A percentile compares a stretch with the other conserved stretches of the same genome.
Conservation (phyloP, 257 asterid genomes). For the Parsonsia alboflavescens region DNA sequence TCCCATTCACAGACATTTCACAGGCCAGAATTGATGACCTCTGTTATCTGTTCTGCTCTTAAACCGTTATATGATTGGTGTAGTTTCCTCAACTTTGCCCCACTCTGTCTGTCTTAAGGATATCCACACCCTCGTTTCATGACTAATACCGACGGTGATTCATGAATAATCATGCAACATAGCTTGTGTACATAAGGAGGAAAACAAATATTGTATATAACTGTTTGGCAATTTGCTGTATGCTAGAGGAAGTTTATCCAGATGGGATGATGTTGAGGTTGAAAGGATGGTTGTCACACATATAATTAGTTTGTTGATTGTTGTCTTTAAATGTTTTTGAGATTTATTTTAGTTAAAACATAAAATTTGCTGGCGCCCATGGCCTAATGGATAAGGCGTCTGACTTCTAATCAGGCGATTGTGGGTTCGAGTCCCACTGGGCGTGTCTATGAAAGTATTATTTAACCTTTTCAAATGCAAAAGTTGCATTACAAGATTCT, state of each 20-base stretch:
- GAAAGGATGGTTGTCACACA: neutral
- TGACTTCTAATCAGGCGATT: constrained; percentile 99
- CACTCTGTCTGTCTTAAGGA: neutral
- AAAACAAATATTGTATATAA: neutral
- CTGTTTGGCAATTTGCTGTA: neutral
- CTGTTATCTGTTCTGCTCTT: constrained; percentile 67
- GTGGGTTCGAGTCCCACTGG: constrained; percentile 99
- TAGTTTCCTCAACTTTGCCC: neutral
- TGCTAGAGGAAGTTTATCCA: neutral
- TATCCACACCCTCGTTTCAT: neutral
- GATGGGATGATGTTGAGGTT: neutral
- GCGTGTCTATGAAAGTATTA: too few species aligned
- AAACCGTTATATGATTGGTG: neutral
- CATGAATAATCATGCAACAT: neutral
- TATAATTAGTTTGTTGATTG: too few species aligned
- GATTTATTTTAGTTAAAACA: too few species aligned
- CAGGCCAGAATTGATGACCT: constrained; percentile 60
- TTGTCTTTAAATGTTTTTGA: too few species aligned
- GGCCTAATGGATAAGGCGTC: constrained; percentile 99
- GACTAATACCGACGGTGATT: neutral
- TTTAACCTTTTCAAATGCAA: too few species aligned
- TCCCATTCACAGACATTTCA: constrained; percentile 54
- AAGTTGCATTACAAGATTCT: too few species aligned
- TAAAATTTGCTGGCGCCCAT: constrained; percentile 95
- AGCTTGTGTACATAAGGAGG: neutral